These are phyloP conservation scores for Naegleria gruberi DNA, from an alignment of 208 protist genomes.

Conservation along the genomic window DNA sequence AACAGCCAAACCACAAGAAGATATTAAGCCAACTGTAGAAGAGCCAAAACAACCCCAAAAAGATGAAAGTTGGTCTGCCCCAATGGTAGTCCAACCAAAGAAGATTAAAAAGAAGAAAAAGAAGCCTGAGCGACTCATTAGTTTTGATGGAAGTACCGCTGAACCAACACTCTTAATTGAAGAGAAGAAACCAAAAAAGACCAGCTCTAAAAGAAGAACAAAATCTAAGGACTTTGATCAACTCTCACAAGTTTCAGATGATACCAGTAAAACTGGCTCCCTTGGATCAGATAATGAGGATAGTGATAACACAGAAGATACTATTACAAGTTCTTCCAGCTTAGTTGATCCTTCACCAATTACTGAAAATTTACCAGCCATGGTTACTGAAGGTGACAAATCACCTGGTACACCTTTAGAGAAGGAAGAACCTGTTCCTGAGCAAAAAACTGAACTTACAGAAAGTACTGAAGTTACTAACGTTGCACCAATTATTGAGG, in stretches of 20 bases:
- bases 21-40: background rate
- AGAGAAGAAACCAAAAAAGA: background rate
- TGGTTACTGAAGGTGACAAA: too few species aligned
- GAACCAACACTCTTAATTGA: background rate
- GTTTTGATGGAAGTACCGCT: background rate
- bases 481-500: too few species aligned
- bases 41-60: background rate
- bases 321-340: background rate
- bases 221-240: background rate
- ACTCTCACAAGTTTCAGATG: background rate
- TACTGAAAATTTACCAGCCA: too few species aligned
- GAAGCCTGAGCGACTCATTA: background rate
- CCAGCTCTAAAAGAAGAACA: background rate
- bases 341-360: background rate
- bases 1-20: background rate
- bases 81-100: background rate
- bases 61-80: background rate
- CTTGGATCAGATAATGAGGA: background rate
- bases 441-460: too few species aligned
- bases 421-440: too few species aligned
- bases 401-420: too few species aligned
- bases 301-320: background rate
- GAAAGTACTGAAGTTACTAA: too few species aligned
- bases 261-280: background rate
- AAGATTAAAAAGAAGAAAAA: background rate